phyloP scores from a whole-genome alignment of 2,329 filamentous ascomycete species.

The Sporothrix brunneoviolacea region DNA sequence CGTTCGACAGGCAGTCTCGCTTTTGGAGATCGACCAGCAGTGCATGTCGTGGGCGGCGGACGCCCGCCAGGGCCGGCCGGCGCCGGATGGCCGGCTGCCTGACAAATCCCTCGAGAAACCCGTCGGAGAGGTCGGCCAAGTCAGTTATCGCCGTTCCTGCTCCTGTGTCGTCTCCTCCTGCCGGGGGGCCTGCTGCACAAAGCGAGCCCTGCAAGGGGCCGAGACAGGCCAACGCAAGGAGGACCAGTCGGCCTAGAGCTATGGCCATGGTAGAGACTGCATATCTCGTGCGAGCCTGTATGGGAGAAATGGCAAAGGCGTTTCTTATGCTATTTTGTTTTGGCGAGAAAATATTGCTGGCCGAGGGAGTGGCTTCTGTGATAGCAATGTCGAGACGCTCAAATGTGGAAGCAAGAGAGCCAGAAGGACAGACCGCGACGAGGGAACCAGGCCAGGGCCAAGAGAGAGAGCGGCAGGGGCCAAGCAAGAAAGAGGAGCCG shows the following conservation, averaged over 20 bases:
- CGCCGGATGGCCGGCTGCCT: slow-evolving; percentile 16
- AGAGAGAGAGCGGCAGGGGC: no score
- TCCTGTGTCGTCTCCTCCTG: not conserved
- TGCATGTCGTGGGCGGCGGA: slow-evolving; percentile 11
- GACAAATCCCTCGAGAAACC: slow-evolving; percentile 1
- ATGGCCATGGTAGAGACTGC: slow-evolving; percentile 10
- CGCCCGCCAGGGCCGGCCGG: slow-evolving; percentile 19
- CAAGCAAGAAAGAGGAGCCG: no score
- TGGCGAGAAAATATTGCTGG: no score
- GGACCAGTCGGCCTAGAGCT: slow-evolving; percentile 16
- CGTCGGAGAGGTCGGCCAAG: not conserved
- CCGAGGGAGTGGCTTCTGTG: no score
- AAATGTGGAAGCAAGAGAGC: no score
- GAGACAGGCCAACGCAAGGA: slow-evolving; percentile 10
- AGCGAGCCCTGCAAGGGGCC: not conserved
- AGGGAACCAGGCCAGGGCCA: no score
- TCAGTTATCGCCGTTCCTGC: no score
- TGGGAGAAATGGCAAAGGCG: not conserved
- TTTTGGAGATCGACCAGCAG: slow-evolving; percentile 14
- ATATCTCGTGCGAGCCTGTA: slow-evolving; percentile 7
- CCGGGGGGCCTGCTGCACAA: not conserved
- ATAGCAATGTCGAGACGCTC: no score
- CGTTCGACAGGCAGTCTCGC: slow-evolving; percentile 27
- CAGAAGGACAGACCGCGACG: no score
- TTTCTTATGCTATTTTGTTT: no score